These are phyloP conservation scores for Hyparrhenia diplandra DNA, from an alignment of 176 grass and related monocot genomes.

Conservation along the genomic window DNA sequence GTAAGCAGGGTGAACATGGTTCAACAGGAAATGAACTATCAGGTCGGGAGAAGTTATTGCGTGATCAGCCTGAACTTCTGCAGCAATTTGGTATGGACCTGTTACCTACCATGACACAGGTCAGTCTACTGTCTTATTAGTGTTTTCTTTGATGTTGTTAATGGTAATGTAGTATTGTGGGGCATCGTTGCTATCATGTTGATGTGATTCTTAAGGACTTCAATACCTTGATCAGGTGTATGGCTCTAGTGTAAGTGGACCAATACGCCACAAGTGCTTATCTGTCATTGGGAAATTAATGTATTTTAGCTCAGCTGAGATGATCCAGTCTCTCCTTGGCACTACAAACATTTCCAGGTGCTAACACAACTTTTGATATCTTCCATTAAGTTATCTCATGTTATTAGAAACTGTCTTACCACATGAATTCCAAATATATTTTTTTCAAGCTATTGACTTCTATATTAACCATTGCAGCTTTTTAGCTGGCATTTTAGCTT, in stretches of 20 bases:
- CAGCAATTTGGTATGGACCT: slow-evolving; percentile 85
- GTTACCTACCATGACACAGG: slow-evolving; percentile 79
- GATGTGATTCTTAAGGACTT: neutral
- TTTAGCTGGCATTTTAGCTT: slow-evolving; percentile 82
- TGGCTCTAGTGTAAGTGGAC: slow-evolving; percentile 69
- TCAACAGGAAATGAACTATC: slow-evolving; percentile 42
- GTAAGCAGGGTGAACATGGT: slow-evolving; percentile 46
- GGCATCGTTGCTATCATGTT: neutral
- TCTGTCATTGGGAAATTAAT: slow-evolving; percentile 83
- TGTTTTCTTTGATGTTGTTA: neutral
- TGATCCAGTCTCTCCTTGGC: slow-evolving; percentile 68
- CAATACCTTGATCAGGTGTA: slow-evolving; percentile 55
- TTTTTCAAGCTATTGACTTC: neutral
- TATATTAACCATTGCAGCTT: slow-evolving; percentile 47
- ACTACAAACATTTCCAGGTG: slow-evolving; percentile 91
- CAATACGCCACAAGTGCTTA: slow-evolving; percentile 76
- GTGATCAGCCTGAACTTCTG: slow-evolving; percentile 84
- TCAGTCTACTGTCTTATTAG: slow-evolving; percentile 8
- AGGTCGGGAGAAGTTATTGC: slow-evolving; percentile 68
- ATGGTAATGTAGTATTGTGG: neutral
- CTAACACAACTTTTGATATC: neutral
- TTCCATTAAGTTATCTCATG: neutral
- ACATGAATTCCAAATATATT: neutral
- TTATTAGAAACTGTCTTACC: slow-evolving; percentile 14
- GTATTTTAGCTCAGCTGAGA: slow-evolving; percentile 81